Evolutionary conservation across 495 filamentous ascomycete species (phyloP).

Genomic region (Aspergillus cavernicola): DNA sequence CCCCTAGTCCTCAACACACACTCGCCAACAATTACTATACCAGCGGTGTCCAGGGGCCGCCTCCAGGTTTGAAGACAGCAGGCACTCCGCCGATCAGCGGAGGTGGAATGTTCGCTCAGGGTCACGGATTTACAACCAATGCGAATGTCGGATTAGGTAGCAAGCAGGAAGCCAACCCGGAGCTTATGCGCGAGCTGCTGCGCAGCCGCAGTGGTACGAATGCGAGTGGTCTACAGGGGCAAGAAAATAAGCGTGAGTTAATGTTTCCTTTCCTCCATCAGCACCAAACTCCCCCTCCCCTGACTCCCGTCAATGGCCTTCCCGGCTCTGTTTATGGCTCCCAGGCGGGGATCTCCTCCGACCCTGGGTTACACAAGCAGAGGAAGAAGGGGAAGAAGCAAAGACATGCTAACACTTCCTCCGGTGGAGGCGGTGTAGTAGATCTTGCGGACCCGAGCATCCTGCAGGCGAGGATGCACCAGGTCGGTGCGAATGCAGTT

Average conservation of each 20-base stretch:
- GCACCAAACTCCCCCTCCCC: constrained; percentile 81
- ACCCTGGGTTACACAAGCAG: constrained; percentile 83
- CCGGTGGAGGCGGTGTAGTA: constrained; percentile 96
- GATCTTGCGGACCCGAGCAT: constrained; percentile 99
- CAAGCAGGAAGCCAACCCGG: constrained; percentile 69
- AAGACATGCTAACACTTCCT: constrained; percentile 99
- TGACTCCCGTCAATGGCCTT: constrained; percentile 84
- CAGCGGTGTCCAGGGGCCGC: constrained; percentile 77
- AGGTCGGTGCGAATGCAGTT: constrained; percentile 64
- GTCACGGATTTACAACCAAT: constrained; percentile 67
- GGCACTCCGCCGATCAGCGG: constrained; percentile 83
- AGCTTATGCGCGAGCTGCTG: constrained; percentile 77
- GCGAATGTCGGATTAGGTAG: constrained; percentile 68
- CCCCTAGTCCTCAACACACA: constrained; percentile 48
- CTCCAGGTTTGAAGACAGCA: constrained; percentile 90
- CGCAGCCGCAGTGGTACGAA: constrained; percentile 55
- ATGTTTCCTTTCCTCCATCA: constrained; percentile 79
- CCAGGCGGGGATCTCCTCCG: constrained; percentile 78
- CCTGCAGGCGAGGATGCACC: constrained; percentile 95
- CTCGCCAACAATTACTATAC: constrained; percentile 46
- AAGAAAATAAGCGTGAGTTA: constrained; percentile 95
- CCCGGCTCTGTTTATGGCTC: constrained; percentile 85
- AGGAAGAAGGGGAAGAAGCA: constrained; percentile 99
- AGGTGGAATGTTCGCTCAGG: constrained; percentile 72
- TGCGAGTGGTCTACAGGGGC: constrained; percentile 56